Evolutionary conservation across 1,139 yeast species (phyloP).

Genomic region (Pichia sp.): DNA sequence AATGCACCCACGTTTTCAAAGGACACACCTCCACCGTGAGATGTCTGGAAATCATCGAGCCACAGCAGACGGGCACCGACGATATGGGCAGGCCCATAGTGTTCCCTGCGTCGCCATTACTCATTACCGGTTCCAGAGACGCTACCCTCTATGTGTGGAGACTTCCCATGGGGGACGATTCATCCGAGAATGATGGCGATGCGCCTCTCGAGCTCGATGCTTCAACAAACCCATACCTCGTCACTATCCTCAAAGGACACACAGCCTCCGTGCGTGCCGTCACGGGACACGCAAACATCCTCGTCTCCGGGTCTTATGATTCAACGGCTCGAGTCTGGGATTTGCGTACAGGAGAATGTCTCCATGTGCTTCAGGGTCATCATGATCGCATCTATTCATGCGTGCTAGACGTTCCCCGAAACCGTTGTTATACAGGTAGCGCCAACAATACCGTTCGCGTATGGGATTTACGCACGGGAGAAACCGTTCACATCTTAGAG

Average conservation of each 20-base stretch:
- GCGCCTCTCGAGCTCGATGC: conserved; percentile 31
- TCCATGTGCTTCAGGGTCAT: conserved; percentile 74
- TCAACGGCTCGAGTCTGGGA: conserved; percentile 92
- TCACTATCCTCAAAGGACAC: conserved; percentile 76
- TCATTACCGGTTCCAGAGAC: conserved; percentile 90
- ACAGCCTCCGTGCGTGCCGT: conserved; percentile 83
- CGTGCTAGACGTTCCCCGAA: conserved; percentile 66
- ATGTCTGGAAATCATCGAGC: conserved; percentile 78
- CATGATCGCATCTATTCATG: conserved; percentile 83
- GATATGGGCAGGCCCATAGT: conserved; percentile 58
- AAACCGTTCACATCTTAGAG: conserved; percentile 54
- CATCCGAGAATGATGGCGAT: conserved; percentile 41
- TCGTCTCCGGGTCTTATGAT: conserved; percentile 90
- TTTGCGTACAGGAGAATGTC: conserved; percentile 63
- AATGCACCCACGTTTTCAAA: conserved; percentile 76
- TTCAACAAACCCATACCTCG: conserved; percentile 57
- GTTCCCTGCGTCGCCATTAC: conserved; percentile 54
- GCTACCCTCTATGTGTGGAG: conserved; percentile 86
- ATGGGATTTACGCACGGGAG: conserved; percentile 83
- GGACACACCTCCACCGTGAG: conserved; percentile 94
- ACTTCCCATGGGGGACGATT: conserved; percentile 52
- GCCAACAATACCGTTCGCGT: conserved; percentile 85
- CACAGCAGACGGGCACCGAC: conserved; percentile 51
- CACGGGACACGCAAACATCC: conserved; percentile 75
- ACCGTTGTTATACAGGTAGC: conserved; percentile 85